Evolutionary conservation across 2,329 filamentous ascomycete genomes (phyloP).

Genomic region (Verticillium albo-atrum): DNA sequence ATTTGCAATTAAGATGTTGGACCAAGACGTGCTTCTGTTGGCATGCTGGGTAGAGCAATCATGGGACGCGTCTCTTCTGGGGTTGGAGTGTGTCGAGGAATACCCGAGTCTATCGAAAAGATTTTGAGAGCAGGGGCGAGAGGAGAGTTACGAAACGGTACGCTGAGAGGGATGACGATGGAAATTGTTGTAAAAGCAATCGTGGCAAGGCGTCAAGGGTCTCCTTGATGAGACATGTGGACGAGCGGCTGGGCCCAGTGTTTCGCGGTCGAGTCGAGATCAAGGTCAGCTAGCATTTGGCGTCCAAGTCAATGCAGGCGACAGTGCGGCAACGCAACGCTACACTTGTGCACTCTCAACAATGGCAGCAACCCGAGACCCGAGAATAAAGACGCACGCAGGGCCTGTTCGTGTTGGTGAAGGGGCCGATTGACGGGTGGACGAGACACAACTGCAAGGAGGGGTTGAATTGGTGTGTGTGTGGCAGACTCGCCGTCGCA

Average conservation of each 20-base stretch:
- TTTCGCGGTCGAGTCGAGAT: not conserved
- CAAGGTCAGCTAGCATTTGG: not conserved
- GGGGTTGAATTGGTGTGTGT: not conserved
- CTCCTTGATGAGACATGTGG: not conserved
- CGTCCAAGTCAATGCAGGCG: not conserved
- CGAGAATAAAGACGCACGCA: too few relatives aligned
- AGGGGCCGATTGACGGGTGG: not conserved
- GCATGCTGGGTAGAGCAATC: constrained; percentile 11
- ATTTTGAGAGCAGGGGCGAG: not conserved
- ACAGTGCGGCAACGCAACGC: not conserved
- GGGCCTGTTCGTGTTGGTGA: not conserved
- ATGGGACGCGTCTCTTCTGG: not conserved
- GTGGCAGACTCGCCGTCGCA: not conserved
- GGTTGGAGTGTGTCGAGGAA: not conserved
- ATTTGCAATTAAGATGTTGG: constrained; percentile 5
- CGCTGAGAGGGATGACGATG: not conserved
- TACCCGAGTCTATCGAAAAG: not conserved
- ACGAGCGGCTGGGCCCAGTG: not conserved
- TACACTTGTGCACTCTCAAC: not conserved
- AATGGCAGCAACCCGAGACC: not conserved
- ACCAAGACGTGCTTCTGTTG: constrained; percentile 5
- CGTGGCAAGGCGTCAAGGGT: constrained; percentile 2
- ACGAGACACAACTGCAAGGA: not conserved
- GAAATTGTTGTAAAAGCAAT: not conserved
- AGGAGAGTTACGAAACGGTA: not conserved